Evolutionary conservation across 225 moss, liverwort and hornwort species (phyloP), one percentile per base, ranked within the genome.

Genomic region (Pseudisothecium myosuroides): DNA sequence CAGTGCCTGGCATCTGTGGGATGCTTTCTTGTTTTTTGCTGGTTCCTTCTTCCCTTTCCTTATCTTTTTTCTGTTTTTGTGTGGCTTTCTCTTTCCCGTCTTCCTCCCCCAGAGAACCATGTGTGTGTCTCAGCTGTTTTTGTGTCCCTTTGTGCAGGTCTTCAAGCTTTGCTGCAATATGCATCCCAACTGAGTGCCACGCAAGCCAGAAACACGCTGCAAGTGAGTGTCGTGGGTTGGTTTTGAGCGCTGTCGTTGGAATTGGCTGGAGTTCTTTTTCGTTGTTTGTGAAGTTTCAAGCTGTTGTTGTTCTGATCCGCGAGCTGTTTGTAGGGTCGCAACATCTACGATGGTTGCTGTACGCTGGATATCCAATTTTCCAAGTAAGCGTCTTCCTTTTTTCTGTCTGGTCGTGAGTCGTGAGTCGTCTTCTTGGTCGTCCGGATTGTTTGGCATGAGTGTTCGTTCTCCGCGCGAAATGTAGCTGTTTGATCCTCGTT

Each of bases 271-370:
- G 20, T 76, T 17, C 1, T 63, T 63, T 15, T 55, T 26, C 24
- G 23, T 49, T 43, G 41, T 59, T 85, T 32, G 18, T 54, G 65
- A 23, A 12, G 26, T 19, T 83, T 67, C 2, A 2, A 16, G 45
- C 3, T 16, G 21, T 6, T 9, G 13, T 47, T 5, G 10, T 82
- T 82, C 56, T 92, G 85, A 92, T 80, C 43, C 34, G 83, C 50
- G 83, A 59, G 23, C 7, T 43, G 58, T 71, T 87, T 29, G 83
- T 92, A 99, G 99, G 99, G 99, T 24, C 99, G 99, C 84, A 99
- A 99, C 47, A 99, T 99, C 79, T 99, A 99, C 90, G 99, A 99
- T 67, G 99, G 99, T n/a, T 99, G 99, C 92, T 99, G 99, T 89
- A 99, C 99, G 56, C 90, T 99, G 89, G 99, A 99, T 80, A 99